Percentiles rank a stretch among this genome's conserved stretches.
Conservation (phyloP, 1,284 basidiomycete species). For the Cutaneotrichosporon sp. region DNA sequence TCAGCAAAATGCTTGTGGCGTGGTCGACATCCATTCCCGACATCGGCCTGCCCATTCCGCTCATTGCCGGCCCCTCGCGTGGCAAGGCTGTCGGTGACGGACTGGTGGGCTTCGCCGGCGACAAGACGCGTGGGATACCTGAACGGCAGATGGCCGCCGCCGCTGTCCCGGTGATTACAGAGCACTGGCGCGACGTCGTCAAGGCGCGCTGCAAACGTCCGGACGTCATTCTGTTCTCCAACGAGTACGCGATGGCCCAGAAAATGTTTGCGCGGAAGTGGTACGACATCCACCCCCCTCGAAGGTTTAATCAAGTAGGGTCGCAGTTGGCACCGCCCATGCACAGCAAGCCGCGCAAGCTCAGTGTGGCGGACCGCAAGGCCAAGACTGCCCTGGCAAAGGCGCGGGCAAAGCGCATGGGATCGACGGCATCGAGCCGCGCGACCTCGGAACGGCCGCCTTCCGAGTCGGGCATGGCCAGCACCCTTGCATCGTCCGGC, state of each 20-base stretch:
- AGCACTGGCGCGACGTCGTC: constrained; percentile 33
- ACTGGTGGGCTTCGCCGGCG: constrained; percentile 20
- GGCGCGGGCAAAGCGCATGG: neutral
- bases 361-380: too few species aligned
- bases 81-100: constrained; percentile 34
- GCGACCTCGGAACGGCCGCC: too few species aligned
- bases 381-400: too few species aligned
- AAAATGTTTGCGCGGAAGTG: constrained; percentile 28
- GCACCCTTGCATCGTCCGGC: neutral
- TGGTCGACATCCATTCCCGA: constrained; percentile 30
- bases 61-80: constrained; percentile 24
- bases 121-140: constrained; percentile 35
- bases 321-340: too few species aligned
- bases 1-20: constrained; percentile 22
- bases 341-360: too few species aligned
- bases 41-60: constrained; percentile 23
- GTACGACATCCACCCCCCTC: neutral
- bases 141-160: constrained; percentile 30
- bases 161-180: constrained; percentile 27
- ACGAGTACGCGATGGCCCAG: constrained; percentile 29
- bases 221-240: constrained; percentile 27
- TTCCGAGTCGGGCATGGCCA: neutral
- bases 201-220: too few species aligned
- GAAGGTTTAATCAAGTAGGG: too few species aligned
- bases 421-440: neutral